Percentiles rank a stretch among this genome's conserved stretches.
phyloP scores from a whole-genome alignment of 2,329 filamentous ascomycete genomes.

The Cercospora sp. region DNA sequence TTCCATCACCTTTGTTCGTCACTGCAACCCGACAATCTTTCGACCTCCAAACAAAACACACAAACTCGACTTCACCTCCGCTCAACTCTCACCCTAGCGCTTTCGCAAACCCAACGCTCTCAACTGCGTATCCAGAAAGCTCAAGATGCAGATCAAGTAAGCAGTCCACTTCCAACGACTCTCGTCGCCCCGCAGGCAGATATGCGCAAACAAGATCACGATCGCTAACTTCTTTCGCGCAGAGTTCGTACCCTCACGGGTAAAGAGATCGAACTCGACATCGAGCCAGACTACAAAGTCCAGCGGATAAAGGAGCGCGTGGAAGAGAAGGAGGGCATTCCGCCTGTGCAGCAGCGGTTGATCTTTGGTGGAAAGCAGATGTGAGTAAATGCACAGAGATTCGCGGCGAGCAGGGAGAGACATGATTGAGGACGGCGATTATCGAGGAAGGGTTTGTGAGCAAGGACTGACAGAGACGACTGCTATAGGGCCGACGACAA shows the following conservation, averaged over 20 bases:
- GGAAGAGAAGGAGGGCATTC: conserved; percentile 98
- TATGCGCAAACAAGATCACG: background rate
- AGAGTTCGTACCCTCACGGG: conserved; percentile 97
- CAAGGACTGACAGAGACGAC: background rate
- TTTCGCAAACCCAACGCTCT: background rate
- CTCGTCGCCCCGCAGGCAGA: background rate
- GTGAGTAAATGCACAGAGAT: conserved; percentile 48
- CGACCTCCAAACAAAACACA: background rate
- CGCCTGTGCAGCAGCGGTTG: conserved; percentile 90
- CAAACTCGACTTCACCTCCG: background rate
- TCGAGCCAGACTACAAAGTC: conserved; percentile 92
- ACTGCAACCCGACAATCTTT: background rate
- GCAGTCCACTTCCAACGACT: background rate
- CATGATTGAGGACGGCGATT: background rate
- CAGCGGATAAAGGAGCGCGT: conserved; percentile 98
- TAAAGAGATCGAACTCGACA: conserved; percentile 98
- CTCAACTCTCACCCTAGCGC: background rate
- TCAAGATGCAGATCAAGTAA: conserved; percentile 6
- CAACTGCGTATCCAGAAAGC: background rate
- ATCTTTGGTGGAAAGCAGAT: conserved; percentile 99
- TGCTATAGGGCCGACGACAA: conserved; percentile 85
- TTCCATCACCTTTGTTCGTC: conserved; percentile 6
- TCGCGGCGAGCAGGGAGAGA: background rate
- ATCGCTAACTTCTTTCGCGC: background rate
- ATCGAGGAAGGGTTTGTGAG: no score